These are phyloP conservation scores for Chlamydomonas asymmetrica DNA, from an alignment of 139 green algal genomes.

Conservation along the genomic window DNA sequence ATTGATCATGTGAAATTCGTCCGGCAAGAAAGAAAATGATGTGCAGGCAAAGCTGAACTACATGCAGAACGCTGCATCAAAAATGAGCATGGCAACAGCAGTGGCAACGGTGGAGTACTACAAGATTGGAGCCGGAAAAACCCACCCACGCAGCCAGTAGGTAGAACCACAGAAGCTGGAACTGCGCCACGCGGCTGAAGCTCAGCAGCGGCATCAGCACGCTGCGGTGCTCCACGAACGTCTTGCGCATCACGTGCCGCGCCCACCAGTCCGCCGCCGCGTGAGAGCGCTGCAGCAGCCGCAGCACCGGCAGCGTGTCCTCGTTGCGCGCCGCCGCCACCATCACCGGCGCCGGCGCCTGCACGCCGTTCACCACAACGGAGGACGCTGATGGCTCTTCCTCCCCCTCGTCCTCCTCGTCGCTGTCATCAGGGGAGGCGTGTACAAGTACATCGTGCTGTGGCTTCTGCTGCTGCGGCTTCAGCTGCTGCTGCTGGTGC, in stretches of 20 bases:
- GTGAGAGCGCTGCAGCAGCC: conserved; percentile 8
- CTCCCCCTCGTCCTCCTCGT: no score
- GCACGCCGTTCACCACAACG: neutral
- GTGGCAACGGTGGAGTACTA: no score
- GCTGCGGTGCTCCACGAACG: conserved; percentile 60
- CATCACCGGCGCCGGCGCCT: neutral
- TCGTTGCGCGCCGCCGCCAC: neutral
- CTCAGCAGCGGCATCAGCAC: conserved; percentile 47
- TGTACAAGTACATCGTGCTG: no score
- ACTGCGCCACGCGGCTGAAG: conserved; percentile 65
- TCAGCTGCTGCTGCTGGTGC: no score
- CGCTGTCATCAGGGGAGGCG: no score
- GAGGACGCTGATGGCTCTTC: neutral
- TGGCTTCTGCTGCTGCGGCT: no score
- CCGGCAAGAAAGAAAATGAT: no score
- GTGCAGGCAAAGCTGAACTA: no score
- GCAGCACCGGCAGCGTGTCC: neutral
- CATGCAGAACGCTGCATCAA: no score
- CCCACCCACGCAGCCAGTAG: conserved; percentile 50
- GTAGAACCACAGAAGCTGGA: conserved; percentile 65
- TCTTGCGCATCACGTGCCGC: conserved; percentile 59
- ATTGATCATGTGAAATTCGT: no score
- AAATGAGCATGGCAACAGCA: no score
- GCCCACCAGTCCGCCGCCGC: conserved; percentile 42
- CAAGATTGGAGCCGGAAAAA: neutral